Conservation (phyloP, 495 filamentous ascomycete species). For the Penicillium argentinense region DNA sequence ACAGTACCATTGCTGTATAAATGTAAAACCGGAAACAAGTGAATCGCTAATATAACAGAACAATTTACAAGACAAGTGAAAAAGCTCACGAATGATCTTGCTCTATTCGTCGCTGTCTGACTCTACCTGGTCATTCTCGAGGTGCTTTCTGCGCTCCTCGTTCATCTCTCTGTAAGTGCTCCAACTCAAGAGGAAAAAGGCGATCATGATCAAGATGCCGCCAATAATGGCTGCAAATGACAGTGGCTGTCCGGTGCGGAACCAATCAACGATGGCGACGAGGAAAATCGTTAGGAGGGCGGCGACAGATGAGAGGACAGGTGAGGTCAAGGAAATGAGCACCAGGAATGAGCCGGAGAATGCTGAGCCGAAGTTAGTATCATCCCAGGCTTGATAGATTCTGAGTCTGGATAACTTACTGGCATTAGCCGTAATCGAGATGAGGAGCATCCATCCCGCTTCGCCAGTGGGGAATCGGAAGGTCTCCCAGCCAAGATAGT, state of each 20-base stretch:
- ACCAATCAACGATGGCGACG: conserved; percentile 88
- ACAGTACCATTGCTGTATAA: conserved; percentile 2
- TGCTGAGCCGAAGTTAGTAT: conserved; percentile 32
- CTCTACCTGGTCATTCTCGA: conserved; percentile 40
- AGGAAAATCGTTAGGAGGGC: conserved; percentile 95
- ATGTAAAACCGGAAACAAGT: neutral
- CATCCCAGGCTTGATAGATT: neutral
- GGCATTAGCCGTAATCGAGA: conserved; percentile 82
- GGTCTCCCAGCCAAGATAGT: conserved; percentile 70
- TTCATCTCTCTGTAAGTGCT: conserved; percentile 90
- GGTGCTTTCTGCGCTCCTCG: conserved; percentile 68
- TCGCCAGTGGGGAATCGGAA: conserved; percentile 80
- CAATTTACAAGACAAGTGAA: neutral
- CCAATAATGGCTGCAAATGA: conserved; percentile 73
- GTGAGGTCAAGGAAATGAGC: conserved; percentile 86
- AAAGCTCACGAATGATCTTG: neutral
- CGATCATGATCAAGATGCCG: conserved; percentile 81
- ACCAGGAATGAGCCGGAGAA: conserved; percentile 95
- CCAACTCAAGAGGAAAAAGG: conserved; percentile 84
- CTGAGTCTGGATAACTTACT: conserved; percentile 47
- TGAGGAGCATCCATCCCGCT: conserved; percentile 72
- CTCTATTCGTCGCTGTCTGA: conserved; percentile 46
- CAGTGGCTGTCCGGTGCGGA: conserved; percentile 72
- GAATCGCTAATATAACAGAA: neutral
- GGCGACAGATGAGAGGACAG: conserved; percentile 88